Evolutionary conservation across 148 eudicot species (phyloP).

Genomic region (Rhododendron ovatum): DNA sequence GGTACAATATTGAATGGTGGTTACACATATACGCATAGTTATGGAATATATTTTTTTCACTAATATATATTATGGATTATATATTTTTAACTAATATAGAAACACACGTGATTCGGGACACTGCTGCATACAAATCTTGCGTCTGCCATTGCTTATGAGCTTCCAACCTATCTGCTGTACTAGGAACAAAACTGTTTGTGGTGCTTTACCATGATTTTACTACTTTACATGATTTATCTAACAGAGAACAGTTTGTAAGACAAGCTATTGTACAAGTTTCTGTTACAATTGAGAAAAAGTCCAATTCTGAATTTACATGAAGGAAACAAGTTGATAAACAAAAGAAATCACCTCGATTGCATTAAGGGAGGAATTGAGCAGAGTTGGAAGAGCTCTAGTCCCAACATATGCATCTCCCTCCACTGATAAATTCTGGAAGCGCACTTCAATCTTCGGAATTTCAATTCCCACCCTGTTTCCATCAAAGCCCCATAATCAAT

Average conservation of each 20-base stretch:
- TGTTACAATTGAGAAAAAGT: background rate
- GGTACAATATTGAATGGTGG: too few relatives aligned
- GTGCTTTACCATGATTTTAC: background rate
- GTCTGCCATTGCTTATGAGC: background rate
- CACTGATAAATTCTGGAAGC: constrained; percentile 31
- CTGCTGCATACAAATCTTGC: too few relatives aligned
- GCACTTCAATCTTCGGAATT: constrained; percentile 43
- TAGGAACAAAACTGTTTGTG: background rate
- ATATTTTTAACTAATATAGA: too few relatives aligned
- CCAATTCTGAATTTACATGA: background rate
- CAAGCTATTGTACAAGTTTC: background rate
- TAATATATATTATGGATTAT: too few relatives aligned
- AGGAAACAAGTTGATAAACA: background rate
- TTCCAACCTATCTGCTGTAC: background rate
- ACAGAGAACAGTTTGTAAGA: background rate
- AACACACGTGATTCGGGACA: too few relatives aligned
- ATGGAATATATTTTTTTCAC: too few relatives aligned
- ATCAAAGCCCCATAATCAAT: background rate
- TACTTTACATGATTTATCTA: background rate
- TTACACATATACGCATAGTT: too few relatives aligned
- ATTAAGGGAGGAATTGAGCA: constrained; percentile 35
- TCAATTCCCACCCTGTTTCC: constrained; percentile 44
- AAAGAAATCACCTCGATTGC: constrained; percentile 32
- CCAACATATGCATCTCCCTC: constrained; percentile 45
- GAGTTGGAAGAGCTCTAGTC: constrained; percentile 43